A percentile compares a stretch with the other conserved stretches of the same genome.
phyloP scores from a whole-genome alignment of 495 filamentous ascomycete genomes.

The Daldinia bambusicola region DNA sequence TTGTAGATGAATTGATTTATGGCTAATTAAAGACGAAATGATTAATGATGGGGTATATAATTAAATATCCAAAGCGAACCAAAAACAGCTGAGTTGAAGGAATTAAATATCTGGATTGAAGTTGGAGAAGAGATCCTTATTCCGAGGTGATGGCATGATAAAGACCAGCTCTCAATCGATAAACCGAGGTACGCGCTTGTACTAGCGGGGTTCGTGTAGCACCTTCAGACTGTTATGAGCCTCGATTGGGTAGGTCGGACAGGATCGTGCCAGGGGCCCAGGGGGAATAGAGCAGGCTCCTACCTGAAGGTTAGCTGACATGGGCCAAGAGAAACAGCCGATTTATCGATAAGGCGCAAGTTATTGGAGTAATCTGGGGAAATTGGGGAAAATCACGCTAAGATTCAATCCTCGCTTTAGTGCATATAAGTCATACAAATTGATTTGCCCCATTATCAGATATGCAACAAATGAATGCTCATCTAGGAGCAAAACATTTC shows the following conservation, averaged over 20 bases:
- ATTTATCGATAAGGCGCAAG: slow-evolving; percentile 1
- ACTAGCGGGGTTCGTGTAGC: slow-evolving; percentile 29
- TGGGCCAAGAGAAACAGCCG: slow-evolving; percentile 8
- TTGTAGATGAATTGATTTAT: neutral
- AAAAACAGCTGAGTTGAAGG: slow-evolving; percentile 9
- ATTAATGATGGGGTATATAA: neutral
- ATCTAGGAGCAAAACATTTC: slow-evolving; percentile 32
- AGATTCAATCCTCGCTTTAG: slow-evolving; percentile 9
- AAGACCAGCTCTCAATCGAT: slow-evolving; percentile 16
- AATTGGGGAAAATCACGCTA: slow-evolving; percentile 6
- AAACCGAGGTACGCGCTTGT: slow-evolving; percentile 35
- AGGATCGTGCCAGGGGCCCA: neutral
- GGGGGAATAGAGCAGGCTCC: neutral
- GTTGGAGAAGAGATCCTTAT: slow-evolving; percentile 12
- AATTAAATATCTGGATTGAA: slow-evolving; percentile 6
- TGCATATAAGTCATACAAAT: neutral
- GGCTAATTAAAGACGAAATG: neutral
- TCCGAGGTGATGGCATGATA: slow-evolving; percentile 31
- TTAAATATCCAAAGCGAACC: slow-evolving; percentile 9
- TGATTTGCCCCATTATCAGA: slow-evolving; percentile 9
- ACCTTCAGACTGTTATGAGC: neutral
- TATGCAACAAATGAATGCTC: slow-evolving; percentile 12
- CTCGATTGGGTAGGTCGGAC: slow-evolving; percentile 3
- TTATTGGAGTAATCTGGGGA: slow-evolving; percentile 29
- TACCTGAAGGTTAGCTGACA: slow-evolving; percentile 4